Evolutionary conservation across 2,329 filamentous ascomycete species (phyloP), one percentile per base, ranked within the genome.

Genomic region (Fusarium xyrophilum): DNA sequence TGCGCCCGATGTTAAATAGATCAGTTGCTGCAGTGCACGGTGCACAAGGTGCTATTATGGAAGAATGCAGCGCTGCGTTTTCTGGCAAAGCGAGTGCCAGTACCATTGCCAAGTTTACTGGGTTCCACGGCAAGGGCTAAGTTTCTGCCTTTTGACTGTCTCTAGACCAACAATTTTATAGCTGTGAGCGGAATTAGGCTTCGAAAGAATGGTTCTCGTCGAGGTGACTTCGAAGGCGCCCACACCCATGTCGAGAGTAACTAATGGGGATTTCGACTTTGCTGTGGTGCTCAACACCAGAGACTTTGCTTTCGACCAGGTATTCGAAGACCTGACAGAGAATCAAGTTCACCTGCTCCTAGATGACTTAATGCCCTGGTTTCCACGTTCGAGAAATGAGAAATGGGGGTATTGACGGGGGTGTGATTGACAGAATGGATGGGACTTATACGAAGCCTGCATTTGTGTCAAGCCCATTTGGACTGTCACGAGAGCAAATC

Each of bases 41-140:
- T 36, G 69, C 67, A 15, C 60, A 67, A 8, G 69, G 69, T 12
- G 54, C 48, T 3, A 55, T 72, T n/a, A 72, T 72, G 30, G 69
- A 72, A 42, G 65, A 72, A 19, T 63, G 56, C 6, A 55, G 50
- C 6, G 67, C 67, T 8, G 56, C 52, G 3, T 63, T 72, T 42
- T 59, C 61, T 7, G 55, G 65, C 14, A 51, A 55, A 7, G 59
- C 69, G 23, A 71, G 69, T 30, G 69, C 69, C 12, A 62, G 61
- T 21, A 54, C 44, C 19, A 40, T 72, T 19, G 52, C 60, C 30
- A 63, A 48, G 28, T 72, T 69, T 9, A 36, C 63, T 5, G 67
- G 54, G 3, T 32, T 12, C 8, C 39, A 71, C 9, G 54, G 69
- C 53, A 56, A 60, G 59, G 56, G 17, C 5, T 8, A 2, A 3